A percentile compares a stretch with the other conserved stretches of the same genome.
Evolutionary conservation across 2,329 filamentous ascomycete species (phyloP).

Genomic region (Aureobasidium vineae): DNA sequence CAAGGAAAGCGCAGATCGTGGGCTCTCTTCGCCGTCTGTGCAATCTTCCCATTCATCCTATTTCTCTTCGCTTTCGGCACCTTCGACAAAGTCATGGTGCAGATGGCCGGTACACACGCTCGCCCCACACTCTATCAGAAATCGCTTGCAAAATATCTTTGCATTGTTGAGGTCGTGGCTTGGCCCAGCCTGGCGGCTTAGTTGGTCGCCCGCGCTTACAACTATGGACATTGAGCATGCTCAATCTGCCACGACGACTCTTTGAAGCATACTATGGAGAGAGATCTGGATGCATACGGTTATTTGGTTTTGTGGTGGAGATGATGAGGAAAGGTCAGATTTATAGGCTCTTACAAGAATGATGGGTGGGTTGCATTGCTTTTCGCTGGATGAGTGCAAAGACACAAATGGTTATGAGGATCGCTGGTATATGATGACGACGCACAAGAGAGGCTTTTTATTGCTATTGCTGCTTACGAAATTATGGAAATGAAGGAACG

Average conservation of each 20-base stretch:
- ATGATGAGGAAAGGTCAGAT: not conserved
- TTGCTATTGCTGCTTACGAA: not conserved
- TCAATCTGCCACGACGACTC: not conserved
- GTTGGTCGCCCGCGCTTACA: slow-evolving; percentile 8
- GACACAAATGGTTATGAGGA: not conserved
- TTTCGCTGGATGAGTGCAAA: not conserved
- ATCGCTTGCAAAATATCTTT: not conserved
- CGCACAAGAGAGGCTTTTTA: not conserved
- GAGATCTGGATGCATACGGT: not conserved
- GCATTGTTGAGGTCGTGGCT: not conserved
- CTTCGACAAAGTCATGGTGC: not conserved
- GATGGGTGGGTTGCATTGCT: not conserved
- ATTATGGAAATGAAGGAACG: not conserved
- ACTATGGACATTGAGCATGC: not conserved
- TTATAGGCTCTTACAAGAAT: not conserved
- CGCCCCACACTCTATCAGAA: slow-evolving; percentile 8
- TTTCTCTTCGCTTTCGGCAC: not conserved
- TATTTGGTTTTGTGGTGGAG: not conserved
- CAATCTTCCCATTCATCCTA: not conserved
- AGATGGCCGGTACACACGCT: not conserved
- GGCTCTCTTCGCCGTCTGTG: not conserved
- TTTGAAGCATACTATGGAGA: not conserved
- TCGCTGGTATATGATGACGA: not conserved
- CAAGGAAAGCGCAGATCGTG: slow-evolving; percentile 5
- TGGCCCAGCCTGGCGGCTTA: not conserved